Percentiles rank a stretch among this genome's conserved stretches.
phyloP scores from a whole-genome alignment of 2,329 filamentous ascomycete species.

The Aspergillus quadrilineatus region DNA sequence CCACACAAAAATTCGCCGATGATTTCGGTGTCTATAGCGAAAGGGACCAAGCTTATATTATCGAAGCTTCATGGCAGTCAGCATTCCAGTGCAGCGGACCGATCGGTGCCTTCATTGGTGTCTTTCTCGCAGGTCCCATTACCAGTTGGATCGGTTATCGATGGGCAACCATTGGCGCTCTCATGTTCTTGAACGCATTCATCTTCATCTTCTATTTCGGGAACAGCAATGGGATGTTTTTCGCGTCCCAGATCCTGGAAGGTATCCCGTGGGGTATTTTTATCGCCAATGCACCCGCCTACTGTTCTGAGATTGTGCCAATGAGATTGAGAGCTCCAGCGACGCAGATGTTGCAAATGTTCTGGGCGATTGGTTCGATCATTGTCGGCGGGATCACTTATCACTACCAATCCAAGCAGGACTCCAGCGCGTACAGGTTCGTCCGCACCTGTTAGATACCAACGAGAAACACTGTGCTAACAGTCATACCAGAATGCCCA shows the following conservation, averaged over 20 bases:
- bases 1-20: constrained; percentile 48
- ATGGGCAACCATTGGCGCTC: constrained; percentile 55
- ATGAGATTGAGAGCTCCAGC: constrained; percentile 57
- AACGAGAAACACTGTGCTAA: constrained; percentile 31
- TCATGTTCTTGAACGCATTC: constrained; percentile 53
- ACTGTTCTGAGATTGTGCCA: constrained; percentile 62
- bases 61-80: constrained; percentile 58
- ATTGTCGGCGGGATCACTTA: constrained; percentile 61
- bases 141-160: constrained; percentile 63
- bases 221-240: constrained; percentile 46
- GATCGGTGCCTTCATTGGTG: constrained; percentile 52
- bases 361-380: constrained; percentile 63
- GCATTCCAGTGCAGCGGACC: constrained; percentile 58
- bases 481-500: constrained; percentile 48
- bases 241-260: constrained; percentile 59
- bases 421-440: constrained; percentile 45
- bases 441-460: constrained; percentile 25
- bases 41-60: constrained; percentile 32
- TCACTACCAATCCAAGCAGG: constrained; percentile 45
- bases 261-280: constrained; percentile 67
- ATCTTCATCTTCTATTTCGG: constrained; percentile 53
- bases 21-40: constrained; percentile 48
- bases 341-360: constrained; percentile 66
- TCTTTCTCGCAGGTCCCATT: constrained; percentile 51
- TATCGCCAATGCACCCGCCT: constrained; percentile 64